A percentile compares a stretch with the other conserved stretches of the same genome.
Conservation (phyloP, 495 filamentous ascomycete species). For the Lindgomyces ingoldianus region DNA sequence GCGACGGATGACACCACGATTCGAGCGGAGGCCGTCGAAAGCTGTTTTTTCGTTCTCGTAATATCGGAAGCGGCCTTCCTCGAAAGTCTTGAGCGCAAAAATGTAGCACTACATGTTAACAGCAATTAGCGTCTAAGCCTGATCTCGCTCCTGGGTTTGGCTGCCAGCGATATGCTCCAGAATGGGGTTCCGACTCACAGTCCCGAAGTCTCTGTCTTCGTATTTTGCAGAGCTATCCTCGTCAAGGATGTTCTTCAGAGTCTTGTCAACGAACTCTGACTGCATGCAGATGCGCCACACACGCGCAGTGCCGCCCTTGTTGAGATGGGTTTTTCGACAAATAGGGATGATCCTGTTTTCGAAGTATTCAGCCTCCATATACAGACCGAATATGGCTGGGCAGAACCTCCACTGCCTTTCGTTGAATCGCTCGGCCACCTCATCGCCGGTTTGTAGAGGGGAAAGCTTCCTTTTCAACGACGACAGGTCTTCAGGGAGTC, state of each 20-base stretch:
- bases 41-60: conserved; percentile 43
- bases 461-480: conserved; percentile 5
- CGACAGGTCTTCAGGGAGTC: conserved; percentile 3
- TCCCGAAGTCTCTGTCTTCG: conserved; percentile 24
- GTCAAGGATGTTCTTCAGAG: conserved; percentile 6
- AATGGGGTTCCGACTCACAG: conserved; percentile 1
- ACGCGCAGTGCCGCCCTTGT: conserved; percentile 43
- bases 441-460: background rate
- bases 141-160: background rate
- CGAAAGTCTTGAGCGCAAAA: conserved; percentile 46
- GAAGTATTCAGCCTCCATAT: conserved; percentile 25
- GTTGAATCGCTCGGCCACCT: conserved; percentile 13
- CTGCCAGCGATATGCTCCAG: background rate
- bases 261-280: conserved; percentile 39
- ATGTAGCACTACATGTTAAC: conserved; percentile 41
- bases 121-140: conserved; percentile 1
- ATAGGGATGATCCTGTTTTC: conserved; percentile 42
- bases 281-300: conserved; percentile 44
- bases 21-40: conserved; percentile 36
- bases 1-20: conserved; percentile 41
- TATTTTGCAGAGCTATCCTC: conserved; percentile 19
- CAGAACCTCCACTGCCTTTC: conserved; percentile 38
- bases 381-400: conserved; percentile 36
- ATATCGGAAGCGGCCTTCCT: conserved; percentile 19
- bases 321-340: conserved; percentile 27